These are phyloP conservation scores for Ogataea chonburiensis DNA, from an alignment of 805 yeast species.

Conservation along the genomic window DNA sequence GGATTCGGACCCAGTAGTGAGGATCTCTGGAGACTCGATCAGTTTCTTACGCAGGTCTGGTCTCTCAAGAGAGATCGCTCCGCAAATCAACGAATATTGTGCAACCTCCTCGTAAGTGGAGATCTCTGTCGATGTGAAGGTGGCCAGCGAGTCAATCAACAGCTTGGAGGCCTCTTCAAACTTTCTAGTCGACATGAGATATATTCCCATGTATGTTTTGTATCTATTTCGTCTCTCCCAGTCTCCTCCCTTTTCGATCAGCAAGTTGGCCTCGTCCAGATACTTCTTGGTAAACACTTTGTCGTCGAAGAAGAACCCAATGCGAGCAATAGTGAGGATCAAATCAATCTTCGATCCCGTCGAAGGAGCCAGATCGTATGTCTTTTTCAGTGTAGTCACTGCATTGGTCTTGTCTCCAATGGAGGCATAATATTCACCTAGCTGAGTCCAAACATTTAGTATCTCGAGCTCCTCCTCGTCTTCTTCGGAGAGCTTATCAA, in stretches of 20 bases:
- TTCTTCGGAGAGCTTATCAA: slow-evolving; percentile 54
- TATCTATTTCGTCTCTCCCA: slow-evolving; percentile 97
- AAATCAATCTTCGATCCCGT: slow-evolving; percentile 91
- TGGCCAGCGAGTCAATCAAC: slow-evolving; percentile 87
- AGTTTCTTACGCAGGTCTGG: slow-evolving; percentile 80
- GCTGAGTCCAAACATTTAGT: slow-evolving; percentile 69
- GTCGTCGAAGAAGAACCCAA: slow-evolving; percentile 89
- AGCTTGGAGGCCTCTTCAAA: slow-evolving; percentile 82
- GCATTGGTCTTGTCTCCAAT: slow-evolving; percentile 83
- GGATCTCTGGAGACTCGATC: slow-evolving; percentile 90
- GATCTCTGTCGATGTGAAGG: slow-evolving; percentile 91
- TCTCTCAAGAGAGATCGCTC: slow-evolving; percentile 78
- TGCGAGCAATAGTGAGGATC: slow-evolving; percentile 72
- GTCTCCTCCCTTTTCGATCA: slow-evolving; percentile 96
- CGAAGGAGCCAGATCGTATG: slow-evolving; percentile 76
- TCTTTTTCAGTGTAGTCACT: slow-evolving; percentile 60
- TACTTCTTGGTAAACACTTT: slow-evolving; percentile 64
- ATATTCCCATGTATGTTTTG: slow-evolving; percentile 88
- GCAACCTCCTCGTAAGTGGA: slow-evolving; percentile 89
- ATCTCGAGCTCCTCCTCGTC: slow-evolving; percentile 87
- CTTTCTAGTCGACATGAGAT: slow-evolving; percentile 78
- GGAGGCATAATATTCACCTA: slow-evolving; percentile 84
- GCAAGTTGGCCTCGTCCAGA: slow-evolving; percentile 65
- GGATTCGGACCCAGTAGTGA: slow-evolving; percentile 72
- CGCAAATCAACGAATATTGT: slow-evolving; percentile 83